Base-by-base conservation (phyloP, 495 filamentous ascomycete genomes). In the Massariosphaeria phaeospora region DNA sequence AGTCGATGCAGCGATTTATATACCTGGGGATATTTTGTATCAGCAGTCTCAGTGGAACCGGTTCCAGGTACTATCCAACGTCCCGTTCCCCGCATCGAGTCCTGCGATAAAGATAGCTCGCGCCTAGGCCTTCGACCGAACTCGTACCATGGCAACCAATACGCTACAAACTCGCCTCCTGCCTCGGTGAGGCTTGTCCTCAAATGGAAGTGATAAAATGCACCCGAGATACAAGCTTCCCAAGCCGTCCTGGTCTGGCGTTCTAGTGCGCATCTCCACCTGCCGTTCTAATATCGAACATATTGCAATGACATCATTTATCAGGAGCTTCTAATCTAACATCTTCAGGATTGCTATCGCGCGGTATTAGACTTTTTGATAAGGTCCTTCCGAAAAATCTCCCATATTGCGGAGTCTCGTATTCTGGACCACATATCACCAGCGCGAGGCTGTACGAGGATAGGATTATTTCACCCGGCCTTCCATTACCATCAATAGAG, bases 271-370 rank as follows among this genome's bases (percentile, higher is more conserved):
- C 38, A 40, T 40, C 38, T 21, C 15, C 38, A 12, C 38, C 3
- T 40, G 9, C n/a, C 2, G 4, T 4, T 23, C 24, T 40, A 17
- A 40, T 40, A 8, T 40, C 5, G 2, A 20, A 12, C 3, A 40
- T 21, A 40, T 40, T 40, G 38, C 38, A n/a, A 40, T 40, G 38
- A 40, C 38, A 40, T 40, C 38, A 40, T 12, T 40, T 20, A 23
- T 5, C 18, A 38, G 7, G n/a, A 21, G 17, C 18, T 40, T 18
- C 38, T 21, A 8, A 5, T 6, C 18, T n/a, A 5, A 13, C 18
- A 4, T 13, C 12, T 36, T 36, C 4, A 3, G 34, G 12, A 17
- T 13, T 36, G 13, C 5, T 4, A 36, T 5, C 34, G 13, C 18
- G 34, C 3, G 18, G 3, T 36, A 36, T 3, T 36, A 17, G 34